These are phyloP conservation scores for Scenedesmus sp. DNA, from an alignment of 163 green algal species.

Conservation along the genomic window DNA sequence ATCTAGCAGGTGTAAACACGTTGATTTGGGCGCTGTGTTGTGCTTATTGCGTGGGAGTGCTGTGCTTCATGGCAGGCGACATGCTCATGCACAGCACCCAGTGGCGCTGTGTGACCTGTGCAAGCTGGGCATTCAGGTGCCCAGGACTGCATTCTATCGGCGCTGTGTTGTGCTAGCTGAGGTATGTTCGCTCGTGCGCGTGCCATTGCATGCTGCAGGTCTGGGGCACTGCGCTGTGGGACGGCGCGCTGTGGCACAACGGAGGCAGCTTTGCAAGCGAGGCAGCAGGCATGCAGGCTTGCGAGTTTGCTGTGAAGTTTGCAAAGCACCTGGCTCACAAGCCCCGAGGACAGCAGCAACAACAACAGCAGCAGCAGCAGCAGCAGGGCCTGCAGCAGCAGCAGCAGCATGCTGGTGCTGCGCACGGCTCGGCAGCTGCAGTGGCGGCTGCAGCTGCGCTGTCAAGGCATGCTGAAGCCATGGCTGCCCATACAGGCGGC, in stretches of 20 bases:
- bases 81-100: no score
- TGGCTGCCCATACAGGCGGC: neutral
- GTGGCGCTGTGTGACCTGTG: no score
- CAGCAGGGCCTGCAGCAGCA: neutral
- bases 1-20: no score
- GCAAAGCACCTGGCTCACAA: conserved; percentile 14
- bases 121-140: no score
- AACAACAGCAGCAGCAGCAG: neutral
- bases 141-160: no score
- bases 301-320: conserved; percentile 22
- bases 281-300: neutral
- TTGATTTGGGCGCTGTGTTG: no score
- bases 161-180: neutral
- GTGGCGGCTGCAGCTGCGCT: neutral
- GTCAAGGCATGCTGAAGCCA: neutral
- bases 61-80: no score
- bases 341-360: neutral
- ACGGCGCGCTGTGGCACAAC: conserved; percentile 15
- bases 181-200: neutral
- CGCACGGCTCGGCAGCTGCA: neutral
- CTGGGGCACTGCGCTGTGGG: conserved; percentile 40
- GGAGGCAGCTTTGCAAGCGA: conserved; percentile 19
- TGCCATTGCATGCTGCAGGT: neutral
- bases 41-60: no score
- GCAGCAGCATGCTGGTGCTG: neutral